phyloP scores from a whole-genome alignment of 129 eudicot genomes.

The Saussurea involucrata region DNA sequence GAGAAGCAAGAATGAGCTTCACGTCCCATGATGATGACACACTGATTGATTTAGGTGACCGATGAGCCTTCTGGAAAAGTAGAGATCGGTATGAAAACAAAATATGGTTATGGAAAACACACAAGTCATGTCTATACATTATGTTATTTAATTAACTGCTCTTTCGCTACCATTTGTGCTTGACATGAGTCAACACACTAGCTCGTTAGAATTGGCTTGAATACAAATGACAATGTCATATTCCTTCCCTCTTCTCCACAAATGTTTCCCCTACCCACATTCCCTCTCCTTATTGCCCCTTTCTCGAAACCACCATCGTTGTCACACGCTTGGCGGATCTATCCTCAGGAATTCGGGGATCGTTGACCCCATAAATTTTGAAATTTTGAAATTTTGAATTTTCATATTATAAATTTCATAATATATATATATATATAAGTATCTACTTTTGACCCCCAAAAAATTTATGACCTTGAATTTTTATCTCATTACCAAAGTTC shows the following conservation, averaged over 20 bases:
- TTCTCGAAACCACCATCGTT: background rate
- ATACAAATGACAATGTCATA: background rate
- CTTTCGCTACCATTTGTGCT: background rate
- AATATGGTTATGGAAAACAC: background rate
- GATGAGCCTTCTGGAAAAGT: background rate
- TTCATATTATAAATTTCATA: no score
- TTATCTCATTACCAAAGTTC: background rate
- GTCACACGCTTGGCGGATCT: background rate
- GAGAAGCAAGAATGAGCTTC: background rate
- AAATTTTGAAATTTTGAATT: no score
- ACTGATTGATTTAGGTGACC: background rate
- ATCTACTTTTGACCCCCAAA: background rate
- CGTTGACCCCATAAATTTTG: background rate
- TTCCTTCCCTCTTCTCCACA: background rate
- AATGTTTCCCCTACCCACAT: background rate
- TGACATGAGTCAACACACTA: background rate
- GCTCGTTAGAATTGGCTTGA: no score
- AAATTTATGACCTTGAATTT: no score
- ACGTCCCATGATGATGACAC: background rate
- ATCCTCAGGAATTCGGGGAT: no score
- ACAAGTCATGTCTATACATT: background rate
- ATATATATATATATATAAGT: no score
- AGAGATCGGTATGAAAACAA: background rate
- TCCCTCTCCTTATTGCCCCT: background rate
- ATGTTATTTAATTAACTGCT: background rate